Base-by-base conservation (phyloP, 2,329 filamentous ascomycete genomes). In the Alternaria atra region DNA sequence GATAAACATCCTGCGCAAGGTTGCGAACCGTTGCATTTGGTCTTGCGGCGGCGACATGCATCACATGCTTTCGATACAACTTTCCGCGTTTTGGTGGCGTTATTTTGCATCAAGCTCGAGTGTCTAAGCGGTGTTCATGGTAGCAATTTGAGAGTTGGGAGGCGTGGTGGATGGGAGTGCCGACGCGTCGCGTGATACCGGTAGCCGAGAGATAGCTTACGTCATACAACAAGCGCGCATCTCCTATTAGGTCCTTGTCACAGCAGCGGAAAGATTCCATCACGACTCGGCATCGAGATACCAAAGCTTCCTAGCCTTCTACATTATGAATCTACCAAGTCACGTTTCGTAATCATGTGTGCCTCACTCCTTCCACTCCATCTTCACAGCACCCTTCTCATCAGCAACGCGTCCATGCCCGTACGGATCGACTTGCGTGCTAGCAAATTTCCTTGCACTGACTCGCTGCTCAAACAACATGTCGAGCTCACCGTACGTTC, bases 401-500 rank as follows among this genome's bases (percentile, higher is more conserved):
- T 52, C 59, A 4, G 58, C 12, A 6, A 47, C 60, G 13, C 59
- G 53, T 8, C 50, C 61, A 43, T 59, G 58, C 32, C 61, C 60
- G 37, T 69, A 68, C 15, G 71, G 61, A 51, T 69, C 64, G 4
- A 74, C 71, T 25, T 69, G 58, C 2, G 73, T 70, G 40, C 43
- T 66, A 23, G 55, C 48, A 35, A 65, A 65, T 48, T 74, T 71
- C 40, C 73, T 65, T 8, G 74, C 75, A 29, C 61, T 62, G 13
- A 73, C 58, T 12, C 55, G 61, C 40, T 66, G 63, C 79, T 95
- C 91, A 70, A 97, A 97, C 47, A 97, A 82, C 42, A 94, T 73
- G 76, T 97, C 92, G 56, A 97, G 81, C 79, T 97, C 93, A 8
- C 91, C 92, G 74, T 93, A 97, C 0, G 91, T 91, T 39, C 92